Percentiles rank a stretch among this genome's conserved stretches.
phyloP scores from a whole-genome alignment of 2,329 filamentous ascomycete species.

The Venturia pyrina region DNA sequence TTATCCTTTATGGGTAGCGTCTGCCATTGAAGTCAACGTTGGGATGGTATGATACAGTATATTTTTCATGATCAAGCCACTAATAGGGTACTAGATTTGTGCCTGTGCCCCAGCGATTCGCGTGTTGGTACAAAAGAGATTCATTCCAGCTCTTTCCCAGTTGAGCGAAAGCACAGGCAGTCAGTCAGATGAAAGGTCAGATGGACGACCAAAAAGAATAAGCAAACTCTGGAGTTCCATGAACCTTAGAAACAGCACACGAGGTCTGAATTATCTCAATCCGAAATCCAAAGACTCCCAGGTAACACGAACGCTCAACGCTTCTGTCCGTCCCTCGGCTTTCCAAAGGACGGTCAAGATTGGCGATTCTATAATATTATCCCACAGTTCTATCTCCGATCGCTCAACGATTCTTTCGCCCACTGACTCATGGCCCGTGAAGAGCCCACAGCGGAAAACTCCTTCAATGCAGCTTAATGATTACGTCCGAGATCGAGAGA shows the following conservation, averaged over 20 bases:
- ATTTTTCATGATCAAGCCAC: neutral
- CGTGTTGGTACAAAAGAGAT: neutral
- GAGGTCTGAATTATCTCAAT: no score
- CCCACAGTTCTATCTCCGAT: no score
- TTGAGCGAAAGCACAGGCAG: neutral
- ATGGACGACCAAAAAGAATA: neutral
- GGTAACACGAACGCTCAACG: no score
- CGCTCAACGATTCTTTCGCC: neutral
- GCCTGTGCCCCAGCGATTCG: neutral
- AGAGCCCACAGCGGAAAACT: neutral
- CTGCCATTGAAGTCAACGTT: constrained; percentile 6
- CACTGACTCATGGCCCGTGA: neutral
- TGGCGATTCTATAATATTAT: no score
- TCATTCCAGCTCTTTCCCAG: neutral
- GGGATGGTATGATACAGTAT: neutral
- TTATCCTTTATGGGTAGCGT: constrained; percentile 1
- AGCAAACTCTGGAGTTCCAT: no score
- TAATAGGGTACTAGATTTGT: neutral
- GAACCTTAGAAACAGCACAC: no score
- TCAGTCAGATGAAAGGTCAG: neutral
- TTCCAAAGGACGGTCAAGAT: no score
- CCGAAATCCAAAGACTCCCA: no score
- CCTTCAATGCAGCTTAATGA: neutral
- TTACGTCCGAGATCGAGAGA: neutral
- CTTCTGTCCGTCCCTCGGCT: no score